A percentile compares a stretch with the other conserved stretches of the same genome.
These are phyloP conservation scores for Ophiostoma quercus DNA, from an alignment of 2,329 filamentous ascomycete genomes.

Conservation along the genomic window DNA sequence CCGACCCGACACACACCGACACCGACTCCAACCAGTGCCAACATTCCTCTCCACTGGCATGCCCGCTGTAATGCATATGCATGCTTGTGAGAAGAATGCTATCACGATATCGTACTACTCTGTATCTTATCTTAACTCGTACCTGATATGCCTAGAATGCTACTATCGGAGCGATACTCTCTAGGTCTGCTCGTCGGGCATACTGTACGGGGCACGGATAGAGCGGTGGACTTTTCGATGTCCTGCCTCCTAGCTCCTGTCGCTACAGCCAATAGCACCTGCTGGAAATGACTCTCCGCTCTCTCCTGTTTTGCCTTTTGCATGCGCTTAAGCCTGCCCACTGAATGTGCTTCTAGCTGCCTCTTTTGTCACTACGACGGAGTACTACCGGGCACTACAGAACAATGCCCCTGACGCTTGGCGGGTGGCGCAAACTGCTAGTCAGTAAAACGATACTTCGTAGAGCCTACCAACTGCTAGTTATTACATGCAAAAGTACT, in stretches of 20 bases:
- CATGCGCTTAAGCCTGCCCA: neutral
- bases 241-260: neutral
- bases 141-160: neutral
- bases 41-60: slow-evolving; percentile 12
- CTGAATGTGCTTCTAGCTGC: slow-evolving; percentile 7
- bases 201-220: neutral
- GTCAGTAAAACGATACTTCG: neutral
- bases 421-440: neutral
- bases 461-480: neutral
- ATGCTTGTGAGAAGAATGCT: neutral
- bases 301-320: neutral
- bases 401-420: neutral
- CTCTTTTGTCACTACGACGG: slow-evolving; percentile 3
- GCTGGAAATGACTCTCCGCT: slow-evolving; percentile 10
- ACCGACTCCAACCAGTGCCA: slow-evolving; percentile 1
- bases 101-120: neutral
- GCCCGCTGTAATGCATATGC: neutral
- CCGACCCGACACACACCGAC: neutral
- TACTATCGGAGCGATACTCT: slow-evolving; percentile 10
- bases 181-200: neutral
- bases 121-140: neutral
- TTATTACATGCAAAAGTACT: neutral
- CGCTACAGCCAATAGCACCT: neutral
- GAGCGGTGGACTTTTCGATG: neutral
- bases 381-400: neutral